Evolutionary conservation across 345 rosid species (phyloP).

Genomic region (Dipteronia dyeriana): DNA sequence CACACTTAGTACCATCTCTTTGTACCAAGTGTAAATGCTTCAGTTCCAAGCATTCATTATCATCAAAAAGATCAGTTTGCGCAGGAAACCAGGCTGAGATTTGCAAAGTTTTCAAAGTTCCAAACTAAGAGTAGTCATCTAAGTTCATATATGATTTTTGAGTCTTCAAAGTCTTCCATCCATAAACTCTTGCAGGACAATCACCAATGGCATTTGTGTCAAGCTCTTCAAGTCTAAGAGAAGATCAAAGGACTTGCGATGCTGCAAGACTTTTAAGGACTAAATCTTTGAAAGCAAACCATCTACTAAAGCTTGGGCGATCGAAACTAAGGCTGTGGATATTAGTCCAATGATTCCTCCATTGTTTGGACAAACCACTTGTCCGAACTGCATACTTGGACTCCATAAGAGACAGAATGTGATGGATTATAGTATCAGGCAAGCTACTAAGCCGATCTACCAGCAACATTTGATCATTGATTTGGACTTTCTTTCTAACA

Average conservation of each 20-base stretch:
- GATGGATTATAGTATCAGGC: too few species aligned
- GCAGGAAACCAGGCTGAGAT: not conserved
- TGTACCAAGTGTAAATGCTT: too few species aligned
- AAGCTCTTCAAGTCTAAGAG: not conserved
- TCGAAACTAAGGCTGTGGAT: too few species aligned
- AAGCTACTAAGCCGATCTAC: too few species aligned
- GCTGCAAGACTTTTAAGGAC: not conserved
- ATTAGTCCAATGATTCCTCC: too few species aligned
- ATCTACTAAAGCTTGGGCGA: too few species aligned
- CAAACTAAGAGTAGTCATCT: not conserved
- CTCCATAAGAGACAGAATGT: too few species aligned
- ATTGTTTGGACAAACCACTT: too few species aligned
- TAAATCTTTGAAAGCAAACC: not conserved
- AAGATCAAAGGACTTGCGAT: not conserved
- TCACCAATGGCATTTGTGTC: not conserved
- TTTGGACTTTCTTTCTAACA: too few species aligned
- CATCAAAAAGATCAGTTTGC: not conserved
- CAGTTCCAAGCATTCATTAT: not conserved
- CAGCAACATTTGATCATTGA: too few species aligned
- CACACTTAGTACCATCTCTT: too few species aligned
- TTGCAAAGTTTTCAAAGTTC: not conserved
- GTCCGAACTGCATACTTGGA: too few species aligned
- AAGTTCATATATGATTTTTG: not conserved
- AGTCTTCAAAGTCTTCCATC: not conserved
- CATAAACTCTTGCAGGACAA: not conserved